phyloP scores from a whole-genome alignment of 805 yeast genomes.

The Saccharomycopsis babjevae region DNA sequence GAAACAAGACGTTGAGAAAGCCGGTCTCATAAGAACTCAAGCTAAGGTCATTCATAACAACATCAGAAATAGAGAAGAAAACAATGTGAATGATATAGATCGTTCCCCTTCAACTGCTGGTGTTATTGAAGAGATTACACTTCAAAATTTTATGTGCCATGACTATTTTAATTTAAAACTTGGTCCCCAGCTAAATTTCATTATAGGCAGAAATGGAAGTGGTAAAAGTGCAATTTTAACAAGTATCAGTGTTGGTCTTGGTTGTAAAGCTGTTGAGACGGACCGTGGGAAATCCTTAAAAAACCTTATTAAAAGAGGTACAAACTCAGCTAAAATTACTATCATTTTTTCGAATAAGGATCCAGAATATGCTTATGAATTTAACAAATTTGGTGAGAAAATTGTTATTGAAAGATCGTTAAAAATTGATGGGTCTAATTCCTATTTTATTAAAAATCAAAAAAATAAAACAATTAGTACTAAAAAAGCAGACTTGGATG shows the following conservation, averaged over 20 bases:
- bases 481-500: conserved; percentile 56
- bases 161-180: conserved; percentile 62
- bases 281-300: conserved; percentile 69
- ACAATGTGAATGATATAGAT: neutral
- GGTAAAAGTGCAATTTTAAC: conserved; percentile 87
- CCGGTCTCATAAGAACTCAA: neutral
- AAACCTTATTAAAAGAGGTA: conserved; percentile 69
- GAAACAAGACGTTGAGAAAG: neutral
- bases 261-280: conserved; percentile 81
- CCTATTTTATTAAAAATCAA: conserved; percentile 46
- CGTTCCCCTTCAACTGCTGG: conserved; percentile 44
- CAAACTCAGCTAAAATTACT: conserved; percentile 52
- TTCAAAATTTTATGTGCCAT: conserved; percentile 86
- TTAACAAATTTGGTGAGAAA: conserved; percentile 53
- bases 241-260: conserved; percentile 78
- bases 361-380: conserved; percentile 46
- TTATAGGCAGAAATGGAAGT: conserved; percentile 83
- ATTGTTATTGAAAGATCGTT: conserved; percentile 65
- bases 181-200: conserved; percentile 76
- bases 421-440: conserved; percentile 38
- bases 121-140: conserved; percentile 48
- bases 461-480: conserved; percentile 43
- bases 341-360: conserved; percentile 60
- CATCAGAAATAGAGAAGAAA: neutral
- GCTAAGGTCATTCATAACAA: neutral